These are phyloP conservation scores for Triticum aestivum DNA, from an alignment of 176 grass and related monocot genomes.

Conservation along the genomic window DNA sequence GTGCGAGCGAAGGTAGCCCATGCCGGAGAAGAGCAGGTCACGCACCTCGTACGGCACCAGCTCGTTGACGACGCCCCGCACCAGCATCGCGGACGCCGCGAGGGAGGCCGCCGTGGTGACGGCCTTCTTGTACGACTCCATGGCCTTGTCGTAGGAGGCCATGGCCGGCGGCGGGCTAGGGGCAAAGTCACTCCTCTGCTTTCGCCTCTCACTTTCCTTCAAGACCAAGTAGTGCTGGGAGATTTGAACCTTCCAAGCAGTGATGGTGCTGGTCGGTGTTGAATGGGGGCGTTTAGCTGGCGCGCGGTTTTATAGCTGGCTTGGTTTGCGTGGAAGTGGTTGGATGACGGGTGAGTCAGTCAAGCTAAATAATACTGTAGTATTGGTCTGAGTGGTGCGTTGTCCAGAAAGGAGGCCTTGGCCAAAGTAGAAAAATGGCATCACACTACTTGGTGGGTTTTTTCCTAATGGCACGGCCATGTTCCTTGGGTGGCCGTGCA, in stretches of 20 bases:
- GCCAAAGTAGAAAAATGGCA: conserved; percentile 20
- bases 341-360: conserved; percentile 23
- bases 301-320: conserved; percentile 32
- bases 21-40: conserved; percentile 48
- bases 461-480: conserved; percentile 4
- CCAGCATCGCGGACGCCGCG: conserved; percentile 75
- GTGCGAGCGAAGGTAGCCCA: conserved; percentile 53
- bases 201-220: background rate
- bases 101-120: conserved; percentile 65
- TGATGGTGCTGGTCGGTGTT: conserved; percentile 13
- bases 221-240: background rate
- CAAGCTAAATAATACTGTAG: background rate
- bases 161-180: conserved; percentile 13
- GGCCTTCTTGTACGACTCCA: conserved; percentile 74
- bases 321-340: background rate
- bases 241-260: background rate
- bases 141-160: conserved; percentile 52
- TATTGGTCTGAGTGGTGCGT: conserved; percentile 20
- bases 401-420: conserved; percentile 11
- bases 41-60: conserved; percentile 70
- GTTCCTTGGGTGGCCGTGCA: background rate
- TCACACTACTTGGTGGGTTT: background rate
- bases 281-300: conserved; percentile 20
- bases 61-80: conserved; percentile 68
- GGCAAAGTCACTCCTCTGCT: background rate